phyloP scores from a whole-genome alignment of 208 protist species.

The Acanthamoeba polyphaga region DNA sequence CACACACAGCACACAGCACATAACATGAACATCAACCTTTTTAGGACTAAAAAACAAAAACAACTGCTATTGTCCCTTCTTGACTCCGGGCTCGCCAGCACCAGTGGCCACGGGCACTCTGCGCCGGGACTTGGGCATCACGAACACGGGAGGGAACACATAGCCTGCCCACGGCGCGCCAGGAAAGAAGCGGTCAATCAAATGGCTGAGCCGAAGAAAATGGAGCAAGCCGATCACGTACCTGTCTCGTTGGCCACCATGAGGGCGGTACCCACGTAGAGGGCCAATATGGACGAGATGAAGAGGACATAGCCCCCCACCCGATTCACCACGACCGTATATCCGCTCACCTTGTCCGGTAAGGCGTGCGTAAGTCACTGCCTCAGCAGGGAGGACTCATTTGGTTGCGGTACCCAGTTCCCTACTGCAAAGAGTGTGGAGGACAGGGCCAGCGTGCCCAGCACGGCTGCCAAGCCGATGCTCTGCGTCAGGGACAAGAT shows the following conservation, averaged over 20 bases:
- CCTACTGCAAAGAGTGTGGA: slow-evolving; percentile 5
- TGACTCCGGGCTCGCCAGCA: neutral
- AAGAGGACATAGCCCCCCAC: slow-evolving; percentile 3
- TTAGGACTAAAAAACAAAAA: neutral
- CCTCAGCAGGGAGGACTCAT: no score
- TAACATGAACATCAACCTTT: no score
- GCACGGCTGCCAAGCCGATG: neutral
- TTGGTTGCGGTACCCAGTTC: neutral
- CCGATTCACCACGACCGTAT: neutral
- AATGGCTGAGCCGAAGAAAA: no score
- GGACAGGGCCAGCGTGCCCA: neutral
- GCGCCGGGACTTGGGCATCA: slow-evolving; percentile 24
- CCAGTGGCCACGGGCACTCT: slow-evolving; percentile 5
- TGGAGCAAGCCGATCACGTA: neutral
- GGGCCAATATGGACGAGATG: neutral
- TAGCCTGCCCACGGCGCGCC: neutral
- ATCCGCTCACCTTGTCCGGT: neutral
- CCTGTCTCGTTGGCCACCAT: slow-evolving; percentile 35
- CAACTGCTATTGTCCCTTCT: neutral
- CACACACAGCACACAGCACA: no score
- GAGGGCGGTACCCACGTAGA: neutral
- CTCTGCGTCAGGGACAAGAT: neutral
- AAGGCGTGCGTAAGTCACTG: no score
- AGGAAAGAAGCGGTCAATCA: no score
- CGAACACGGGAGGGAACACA: slow-evolving; percentile 6